Percentiles rank a stretch among this genome's conserved stretches.
Conservation (phyloP, 108 stramenopile genomes). For the Pseudonitzschia multiseries region DNA sequence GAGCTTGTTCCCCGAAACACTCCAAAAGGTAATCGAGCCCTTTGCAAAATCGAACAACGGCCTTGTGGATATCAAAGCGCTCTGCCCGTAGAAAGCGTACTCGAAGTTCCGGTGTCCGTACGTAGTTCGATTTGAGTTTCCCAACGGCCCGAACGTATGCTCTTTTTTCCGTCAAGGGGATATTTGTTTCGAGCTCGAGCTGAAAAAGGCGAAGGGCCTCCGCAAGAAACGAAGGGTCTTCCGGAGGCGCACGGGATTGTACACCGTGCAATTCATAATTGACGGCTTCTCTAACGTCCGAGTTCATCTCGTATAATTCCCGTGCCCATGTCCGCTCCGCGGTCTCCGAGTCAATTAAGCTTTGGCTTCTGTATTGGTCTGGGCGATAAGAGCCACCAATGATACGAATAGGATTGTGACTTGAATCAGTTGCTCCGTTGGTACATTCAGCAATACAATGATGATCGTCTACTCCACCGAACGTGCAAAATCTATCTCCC, state of each 20-base stretch:
- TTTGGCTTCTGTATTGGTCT: neutral
- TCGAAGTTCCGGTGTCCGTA: constrained; percentile 4
- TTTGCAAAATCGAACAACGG: constrained; percentile 1
- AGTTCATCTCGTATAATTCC: constrained; percentile 5
- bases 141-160: neutral
- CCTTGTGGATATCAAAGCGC: constrained; percentile 9
- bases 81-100: constrained; percentile 14
- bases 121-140: neutral
- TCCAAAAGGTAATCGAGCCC: neutral
- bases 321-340: neutral
- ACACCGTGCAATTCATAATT: constrained; percentile 11
- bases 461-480: neutral
- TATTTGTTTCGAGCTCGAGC: neutral
- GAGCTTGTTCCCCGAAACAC: constrained; percentile 11
- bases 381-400: too few species aligned
- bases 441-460: neutral
- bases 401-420: neutral
- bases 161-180: neutral
- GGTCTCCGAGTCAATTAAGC: neutral
- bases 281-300: neutral
- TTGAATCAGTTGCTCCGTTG: neutral
- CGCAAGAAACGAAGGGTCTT: neutral
- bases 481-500: too few species aligned
- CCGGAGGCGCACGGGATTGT: neutral
- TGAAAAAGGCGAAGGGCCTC: neutral